Conservation (phyloP, 2,329 filamentous ascomycete genomes). For the Colletotrichum sp. region DNA sequence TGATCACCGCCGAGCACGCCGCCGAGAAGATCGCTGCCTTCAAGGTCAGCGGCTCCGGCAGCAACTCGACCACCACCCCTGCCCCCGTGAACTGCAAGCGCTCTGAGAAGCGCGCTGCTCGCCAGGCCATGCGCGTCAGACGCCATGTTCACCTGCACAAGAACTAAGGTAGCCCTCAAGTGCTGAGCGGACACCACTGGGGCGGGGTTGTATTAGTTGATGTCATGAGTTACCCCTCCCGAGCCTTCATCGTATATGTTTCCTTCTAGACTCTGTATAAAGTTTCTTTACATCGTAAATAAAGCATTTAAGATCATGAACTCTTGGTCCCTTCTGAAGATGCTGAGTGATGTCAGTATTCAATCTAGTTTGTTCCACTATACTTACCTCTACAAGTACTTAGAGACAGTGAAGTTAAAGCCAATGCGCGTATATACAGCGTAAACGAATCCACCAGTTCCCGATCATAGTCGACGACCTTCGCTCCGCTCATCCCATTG, state of each 20-base stretch:
- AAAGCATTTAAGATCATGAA: background rate
- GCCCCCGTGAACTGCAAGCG: background rate
- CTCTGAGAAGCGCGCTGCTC: background rate
- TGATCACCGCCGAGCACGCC: conserved; percentile 21
- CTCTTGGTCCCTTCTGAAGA: fast-evolving
- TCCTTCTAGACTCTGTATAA: conserved; percentile 14
- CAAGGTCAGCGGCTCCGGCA: background rate
- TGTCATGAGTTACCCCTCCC: background rate
- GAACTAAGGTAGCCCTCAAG: background rate
- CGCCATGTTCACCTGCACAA: conserved; percentile 4
- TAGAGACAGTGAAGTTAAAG: too few species aligned
- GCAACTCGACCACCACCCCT: conserved; percentile 1
- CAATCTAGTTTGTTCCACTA: too few species aligned
- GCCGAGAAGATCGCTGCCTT: conserved; percentile 20
- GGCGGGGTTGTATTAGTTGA: background rate
- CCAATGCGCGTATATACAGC: too few species aligned
- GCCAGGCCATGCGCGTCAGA: conserved; percentile 5
- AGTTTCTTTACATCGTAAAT: conserved; percentile 1
- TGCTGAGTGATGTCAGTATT: background rate
- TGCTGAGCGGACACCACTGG: background rate
- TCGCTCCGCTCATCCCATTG: too few species aligned
- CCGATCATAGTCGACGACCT: too few species aligned
- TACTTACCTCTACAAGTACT: too few species aligned
- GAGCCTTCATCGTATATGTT: background rate
- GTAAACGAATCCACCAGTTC: too few species aligned